Base-by-base conservation (phyloP, 208 protist species). In the Trypanosoma cruzi region DNA sequence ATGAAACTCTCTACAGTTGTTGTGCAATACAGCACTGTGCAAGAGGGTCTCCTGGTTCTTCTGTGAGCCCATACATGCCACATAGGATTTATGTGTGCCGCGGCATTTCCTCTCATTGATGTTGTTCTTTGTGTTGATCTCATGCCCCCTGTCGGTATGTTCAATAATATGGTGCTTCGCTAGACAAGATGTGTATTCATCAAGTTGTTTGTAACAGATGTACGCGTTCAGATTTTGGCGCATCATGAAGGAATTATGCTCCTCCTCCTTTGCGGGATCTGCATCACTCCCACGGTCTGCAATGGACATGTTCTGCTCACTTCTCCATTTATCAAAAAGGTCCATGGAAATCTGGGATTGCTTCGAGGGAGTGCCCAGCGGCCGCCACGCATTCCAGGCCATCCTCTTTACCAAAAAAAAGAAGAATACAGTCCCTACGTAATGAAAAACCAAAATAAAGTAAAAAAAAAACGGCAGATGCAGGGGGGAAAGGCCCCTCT, bases 161-260 rank as follows among this genome's bases (percentile, higher is more conserved):
- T 65, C 63, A 34, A 91, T 84, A 18, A 94, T 64, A 36, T 82
- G 65, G 65, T 93, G 86, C 20, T 86, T 82, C 22, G 82, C 64
- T 0, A 95, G 75, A 62, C 90, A 95, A 3, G 71, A 14, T 4
- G 81, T 92, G 75, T 95, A 95, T 20, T 67, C 55, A 68, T 95
- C 90, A 26, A 95, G 73, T 61, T 89, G 73, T 49, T 79, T 85
- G 70, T 92, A 73, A 75, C 90, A 95, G 4, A 93, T 65, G 67
- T 93, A 93, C 20, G 85, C 85, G 60, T 93, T 93, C 34, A 95
- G 73, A 68, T 93, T 93, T 61, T 90, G 86, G 0, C 83, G 82
- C 34, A 95, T 57, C 86, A 93, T 93, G 71, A 82, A 81, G 20
- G 64, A 75, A 62, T 85, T 89, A 76, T 93, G 81, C 71, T 80